Percentiles rank a stretch among this genome's conserved stretches.
phyloP scores from a whole-genome alignment of 2,329 filamentous ascomycete species.

The Phialophora tarda region DNA sequence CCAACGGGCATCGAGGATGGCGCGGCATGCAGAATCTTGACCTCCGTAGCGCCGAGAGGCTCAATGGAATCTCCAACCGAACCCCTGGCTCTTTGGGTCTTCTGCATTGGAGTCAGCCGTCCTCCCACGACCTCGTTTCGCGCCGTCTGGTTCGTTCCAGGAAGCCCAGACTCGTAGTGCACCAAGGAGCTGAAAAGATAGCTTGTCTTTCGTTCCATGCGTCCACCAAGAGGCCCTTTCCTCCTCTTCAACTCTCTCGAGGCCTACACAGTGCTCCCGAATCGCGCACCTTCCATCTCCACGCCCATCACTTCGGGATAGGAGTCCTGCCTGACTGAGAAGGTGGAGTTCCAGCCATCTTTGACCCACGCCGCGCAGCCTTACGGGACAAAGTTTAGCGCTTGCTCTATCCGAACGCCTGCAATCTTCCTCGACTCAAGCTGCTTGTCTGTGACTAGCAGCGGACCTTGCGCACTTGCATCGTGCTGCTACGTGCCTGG shows the following conservation, averaged over 20 bases:
- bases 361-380: neutral
- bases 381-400: constrained; percentile 24
- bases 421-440: constrained; percentile 21
- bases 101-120: neutral
- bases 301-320: neutral
- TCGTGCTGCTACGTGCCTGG: neutral
- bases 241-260: neutral
- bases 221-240: neutral
- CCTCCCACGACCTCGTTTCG: neutral
- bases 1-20: constrained; percentile 16
- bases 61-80: constrained; percentile 5
- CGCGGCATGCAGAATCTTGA: constrained; percentile 5
- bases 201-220: neutral
- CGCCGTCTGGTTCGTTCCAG: constrained; percentile 14
- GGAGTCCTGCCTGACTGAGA: neutral
- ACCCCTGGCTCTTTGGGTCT: constrained; percentile 11
- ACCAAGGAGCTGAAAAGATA: constrained; percentile 15
- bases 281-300: neutral
- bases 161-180: constrained; percentile 6
- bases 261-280: neutral
- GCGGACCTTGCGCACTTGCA: neutral
- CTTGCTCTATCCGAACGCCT: constrained; percentile 9
- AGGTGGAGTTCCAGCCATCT: constrained; percentile 1
- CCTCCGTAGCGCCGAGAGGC: constrained; percentile 11
- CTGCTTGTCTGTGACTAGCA: constrained; percentile 11